Conservation (phyloP, 148 eudicot species). For the Camellia sinensis region DNA sequence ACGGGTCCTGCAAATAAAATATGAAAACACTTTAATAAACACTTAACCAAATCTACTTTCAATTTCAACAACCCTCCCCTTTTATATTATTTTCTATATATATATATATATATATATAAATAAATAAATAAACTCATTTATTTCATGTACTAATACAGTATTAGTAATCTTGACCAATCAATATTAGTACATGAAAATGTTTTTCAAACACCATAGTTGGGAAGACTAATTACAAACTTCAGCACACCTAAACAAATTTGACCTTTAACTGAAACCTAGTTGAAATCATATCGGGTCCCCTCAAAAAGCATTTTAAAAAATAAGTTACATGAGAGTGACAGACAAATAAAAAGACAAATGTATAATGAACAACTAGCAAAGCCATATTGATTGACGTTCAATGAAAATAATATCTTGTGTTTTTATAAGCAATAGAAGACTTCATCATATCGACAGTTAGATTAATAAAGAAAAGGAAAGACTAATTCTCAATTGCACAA, state of each 20-base stretch:
- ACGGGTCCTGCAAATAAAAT: neutral
- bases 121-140: no score
- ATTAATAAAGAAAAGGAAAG: neutral
- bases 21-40: neutral
- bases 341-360: neutral
- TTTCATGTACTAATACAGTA: no score
- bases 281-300: neutral
- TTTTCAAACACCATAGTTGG: neutral
- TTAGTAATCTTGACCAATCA: neutral
- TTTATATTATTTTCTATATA: neutral
- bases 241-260: neutral
- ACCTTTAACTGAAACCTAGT: neutral
- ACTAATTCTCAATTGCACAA: neutral
- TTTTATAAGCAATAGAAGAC: neutral
- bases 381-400: neutral
- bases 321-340: neutral
- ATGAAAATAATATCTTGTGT: neutral
- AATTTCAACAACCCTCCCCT: neutral
- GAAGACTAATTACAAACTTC: neutral
- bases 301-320: neutral
- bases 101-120: neutral
- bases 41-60: neutral
- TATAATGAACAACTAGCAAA: neutral
- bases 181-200: neutral
- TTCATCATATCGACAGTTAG: neutral